Conservation (phyloP, 2,329 filamentous ascomycete genomes). For the Blastomyces emzantsi region DNA sequence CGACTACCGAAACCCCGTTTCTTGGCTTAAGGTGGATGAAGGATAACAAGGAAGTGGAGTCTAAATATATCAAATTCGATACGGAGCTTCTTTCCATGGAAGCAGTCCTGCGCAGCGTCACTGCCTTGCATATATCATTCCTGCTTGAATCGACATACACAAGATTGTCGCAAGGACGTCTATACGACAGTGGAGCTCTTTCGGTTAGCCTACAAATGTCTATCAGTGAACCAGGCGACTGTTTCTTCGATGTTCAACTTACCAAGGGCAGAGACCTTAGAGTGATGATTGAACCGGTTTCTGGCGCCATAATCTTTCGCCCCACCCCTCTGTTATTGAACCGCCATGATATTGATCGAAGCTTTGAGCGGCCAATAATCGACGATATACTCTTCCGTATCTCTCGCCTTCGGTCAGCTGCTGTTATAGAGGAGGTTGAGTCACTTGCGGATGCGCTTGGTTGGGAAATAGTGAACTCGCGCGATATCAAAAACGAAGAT, state of each 20-base stretch:
- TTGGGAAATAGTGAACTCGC: conserved; percentile 32
- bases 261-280: conserved; percentile 52
- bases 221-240: conserved; percentile 55
- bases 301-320: conserved; percentile 63
- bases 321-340: conserved; percentile 51
- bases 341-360: conserved; percentile 57
- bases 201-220: conserved; percentile 51
- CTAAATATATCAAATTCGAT: conserved; percentile 59
- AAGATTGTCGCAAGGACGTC: conserved; percentile 49
- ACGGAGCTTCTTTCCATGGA: conserved; percentile 62
- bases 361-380: conserved; percentile 40
- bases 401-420: conserved; percentile 31
- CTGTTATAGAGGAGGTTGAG: conserved; percentile 34
- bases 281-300: conserved; percentile 65
- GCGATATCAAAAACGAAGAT: conserved; percentile 28
- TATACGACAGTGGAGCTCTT: conserved; percentile 54
- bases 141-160: conserved; percentile 59
- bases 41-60: conserved; percentile 58
- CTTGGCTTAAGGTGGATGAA: conserved; percentile 66
- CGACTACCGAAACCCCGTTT: conserved; percentile 22
- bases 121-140: conserved; percentile 64
- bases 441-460: conserved; percentile 29
- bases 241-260: conserved; percentile 59
- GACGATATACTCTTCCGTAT: conserved; percentile 35
- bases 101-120: conserved; percentile 60